These are phyloP conservation scores for Pseudognaphalium luteoalbum DNA, from an alignment of 129 eudicot species.

Conservation along the genomic window DNA sequence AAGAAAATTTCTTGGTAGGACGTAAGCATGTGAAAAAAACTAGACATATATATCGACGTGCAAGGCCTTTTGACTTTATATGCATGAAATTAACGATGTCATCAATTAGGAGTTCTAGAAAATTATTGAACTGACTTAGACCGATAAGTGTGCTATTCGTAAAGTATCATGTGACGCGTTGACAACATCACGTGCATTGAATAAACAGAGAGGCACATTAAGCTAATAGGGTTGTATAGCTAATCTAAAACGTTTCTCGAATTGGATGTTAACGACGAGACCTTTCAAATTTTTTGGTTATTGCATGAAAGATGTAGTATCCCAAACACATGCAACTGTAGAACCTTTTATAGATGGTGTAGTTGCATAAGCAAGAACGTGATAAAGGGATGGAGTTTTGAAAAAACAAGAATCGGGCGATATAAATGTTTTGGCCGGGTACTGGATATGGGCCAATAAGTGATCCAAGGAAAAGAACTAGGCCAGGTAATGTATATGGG, in stretches of 20 bases:
- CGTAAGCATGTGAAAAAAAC: background rate
- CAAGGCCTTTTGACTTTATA: background rate
- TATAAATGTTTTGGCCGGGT: too few relatives aligned
- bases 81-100: background rate
- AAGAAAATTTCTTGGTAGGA: background rate
- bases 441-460: too few relatives aligned
- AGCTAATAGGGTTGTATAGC: background rate
- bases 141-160: background rate
- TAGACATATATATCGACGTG: background rate
- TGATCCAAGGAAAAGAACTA: too few relatives aligned
- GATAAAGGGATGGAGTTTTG: background rate
- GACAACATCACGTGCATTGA: background rate
- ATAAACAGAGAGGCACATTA: background rate
- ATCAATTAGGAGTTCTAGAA: background rate
- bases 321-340: slow-evolving; percentile 9
- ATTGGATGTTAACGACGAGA: background rate
- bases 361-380: background rate
- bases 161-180: background rate
- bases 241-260: background rate
- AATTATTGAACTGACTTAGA: background rate
- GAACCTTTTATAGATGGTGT: slow-evolving; percentile 1
- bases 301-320: background rate
- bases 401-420: too few relatives aligned
- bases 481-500: too few relatives aligned
- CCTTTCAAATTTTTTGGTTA: background rate